Evolutionary conservation across 257 asterid species (phyloP).

Genomic region (Forsythia suspensa): DNA sequence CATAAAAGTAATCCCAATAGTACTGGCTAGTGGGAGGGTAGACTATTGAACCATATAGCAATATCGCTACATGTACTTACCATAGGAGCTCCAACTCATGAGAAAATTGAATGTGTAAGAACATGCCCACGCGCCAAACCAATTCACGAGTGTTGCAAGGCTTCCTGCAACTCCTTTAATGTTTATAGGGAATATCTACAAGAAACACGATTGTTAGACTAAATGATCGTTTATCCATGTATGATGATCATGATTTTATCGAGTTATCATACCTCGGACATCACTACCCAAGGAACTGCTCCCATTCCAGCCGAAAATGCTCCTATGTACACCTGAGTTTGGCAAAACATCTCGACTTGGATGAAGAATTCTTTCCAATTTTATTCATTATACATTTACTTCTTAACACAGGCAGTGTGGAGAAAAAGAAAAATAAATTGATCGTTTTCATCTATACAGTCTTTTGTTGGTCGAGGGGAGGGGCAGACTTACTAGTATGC

Average conservation of each 20-base stretch:
- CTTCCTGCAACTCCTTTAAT: slow-evolving; percentile 95
- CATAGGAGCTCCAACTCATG: slow-evolving; percentile 86
- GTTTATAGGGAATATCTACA: slow-evolving; percentile 88
- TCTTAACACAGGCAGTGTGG: too few relatives aligned
- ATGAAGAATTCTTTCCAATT: slow-evolving; percentile 6
- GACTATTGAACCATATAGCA: neutral
- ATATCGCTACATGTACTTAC: slow-evolving; percentile 31
- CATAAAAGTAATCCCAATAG: too few relatives aligned
- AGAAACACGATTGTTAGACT: neutral
- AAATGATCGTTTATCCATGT: neutral
- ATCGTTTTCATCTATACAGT: neutral
- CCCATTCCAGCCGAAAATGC: slow-evolving; percentile 94
- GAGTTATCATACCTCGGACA: slow-evolving; percentile 77
- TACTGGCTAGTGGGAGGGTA: too few relatives aligned
- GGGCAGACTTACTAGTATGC: slow-evolving; percentile 65
- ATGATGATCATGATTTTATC: neutral
- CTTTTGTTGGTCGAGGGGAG: neutral
- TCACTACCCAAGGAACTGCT: slow-evolving; percentile 99
- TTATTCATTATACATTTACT: too few relatives aligned
- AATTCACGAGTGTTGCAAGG: slow-evolving; percentile 82
- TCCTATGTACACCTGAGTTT: slow-evolving; percentile 71
- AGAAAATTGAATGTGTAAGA: slow-evolving; percentile 93
- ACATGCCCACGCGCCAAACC: slow-evolving; percentile 95
- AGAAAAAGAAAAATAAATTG: too few relatives aligned
- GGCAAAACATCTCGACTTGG: slow-evolving; percentile 13